A percentile compares a stretch with the other conserved stretches of the same genome.
phyloP scores from a whole-genome alignment of 2,329 filamentous ascomycete genomes.

The Colletotrichum eremochloae region DNA sequence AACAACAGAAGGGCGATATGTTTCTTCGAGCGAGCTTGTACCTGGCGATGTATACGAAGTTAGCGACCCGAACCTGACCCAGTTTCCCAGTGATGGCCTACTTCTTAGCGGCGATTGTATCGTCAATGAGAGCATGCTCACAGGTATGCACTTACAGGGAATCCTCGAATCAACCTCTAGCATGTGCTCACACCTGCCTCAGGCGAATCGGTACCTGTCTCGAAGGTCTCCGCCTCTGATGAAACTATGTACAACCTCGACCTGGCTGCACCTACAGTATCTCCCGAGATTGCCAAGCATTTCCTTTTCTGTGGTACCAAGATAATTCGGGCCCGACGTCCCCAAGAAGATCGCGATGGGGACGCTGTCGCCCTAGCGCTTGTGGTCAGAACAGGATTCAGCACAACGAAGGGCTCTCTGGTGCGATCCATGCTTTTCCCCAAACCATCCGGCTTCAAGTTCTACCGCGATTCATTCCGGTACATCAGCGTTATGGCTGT shows the following conservation, averaged over 20 bases:
- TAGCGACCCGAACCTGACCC: conserved; percentile 88
- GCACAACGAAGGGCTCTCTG: conserved; percentile 95
- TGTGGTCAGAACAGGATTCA: conserved; percentile 94
- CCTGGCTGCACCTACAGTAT: conserved; percentile 83
- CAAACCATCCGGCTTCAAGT: conserved; percentile 98
- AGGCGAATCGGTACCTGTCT: conserved; percentile 96
- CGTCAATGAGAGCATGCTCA: conserved; percentile 99
- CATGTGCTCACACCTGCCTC: conserved; percentile 13
- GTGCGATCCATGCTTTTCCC: conserved; percentile 99
- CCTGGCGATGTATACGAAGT: conserved; percentile 98
- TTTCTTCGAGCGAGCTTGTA: conserved; percentile 88
- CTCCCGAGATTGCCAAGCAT: conserved; percentile 85
- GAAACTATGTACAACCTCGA: conserved; percentile 83
- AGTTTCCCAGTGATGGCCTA: conserved; percentile 93
- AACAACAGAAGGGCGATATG: conserved; percentile 73
- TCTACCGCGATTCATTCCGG: conserved; percentile 96
- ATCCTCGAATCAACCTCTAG: not conserved
- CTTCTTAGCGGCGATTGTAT: conserved; percentile 95
- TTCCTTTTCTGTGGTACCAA: conserved; percentile 97
- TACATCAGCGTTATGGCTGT: conserved; percentile 97
- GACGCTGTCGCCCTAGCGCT: conserved; percentile 93
- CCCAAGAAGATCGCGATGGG: conserved; percentile 86
- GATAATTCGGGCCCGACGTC: conserved; percentile 89
- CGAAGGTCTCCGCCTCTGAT: conserved; percentile 87
- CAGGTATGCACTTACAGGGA: conserved; percentile 55